These are phyloP conservation scores for Phytophthora uliginosa DNA, from an alignment of 352 stramenopile genomes.

Conservation along the genomic window DNA sequence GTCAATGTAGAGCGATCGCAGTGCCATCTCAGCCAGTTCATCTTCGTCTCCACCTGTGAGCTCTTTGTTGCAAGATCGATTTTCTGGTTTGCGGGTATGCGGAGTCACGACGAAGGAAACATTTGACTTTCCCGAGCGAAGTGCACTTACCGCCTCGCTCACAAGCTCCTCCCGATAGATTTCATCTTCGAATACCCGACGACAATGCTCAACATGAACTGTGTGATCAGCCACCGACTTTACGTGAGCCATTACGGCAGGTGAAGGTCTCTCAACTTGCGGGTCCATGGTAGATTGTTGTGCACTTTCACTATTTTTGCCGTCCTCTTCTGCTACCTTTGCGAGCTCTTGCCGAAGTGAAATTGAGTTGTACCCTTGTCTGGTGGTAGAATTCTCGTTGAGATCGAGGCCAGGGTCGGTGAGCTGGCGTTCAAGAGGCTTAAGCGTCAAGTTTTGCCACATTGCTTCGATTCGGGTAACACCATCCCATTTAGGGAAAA, in stretches of 20 bases:
- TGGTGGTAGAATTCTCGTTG: not conserved
- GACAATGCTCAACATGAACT: slow-evolving; percentile 49
- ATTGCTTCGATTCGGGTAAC: slow-evolving; percentile 63
- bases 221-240: slow-evolving; percentile 17
- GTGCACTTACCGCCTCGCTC: slow-evolving; percentile 30
- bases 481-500: slow-evolving; percentile 25
- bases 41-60: slow-evolving; percentile 19
- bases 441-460: slow-evolving; percentile 62
- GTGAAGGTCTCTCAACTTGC: not conserved
- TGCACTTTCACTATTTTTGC: not conserved
- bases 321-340: slow-evolving; percentile 1
- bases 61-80: not conserved
- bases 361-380: slow-evolving; percentile 54
- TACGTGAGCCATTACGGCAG: not conserved
- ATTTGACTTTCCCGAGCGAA: slow-evolving; percentile 23
- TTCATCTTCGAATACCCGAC: slow-evolving; percentile 65
- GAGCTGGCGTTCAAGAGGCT: slow-evolving; percentile 31
- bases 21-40: slow-evolving; percentile 46
- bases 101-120: slow-evolving; percentile 52
- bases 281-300: not conserved
- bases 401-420: not conserved
- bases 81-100: not conserved
- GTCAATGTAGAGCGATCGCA: slow-evolving; percentile 61
- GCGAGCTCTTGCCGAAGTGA: slow-evolving; percentile 33
- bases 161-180: slow-evolving; percentile 53